Conservation (phyloP, 2,329 filamentous ascomycete genomes). For the Stromatinia cepivora region DNA sequence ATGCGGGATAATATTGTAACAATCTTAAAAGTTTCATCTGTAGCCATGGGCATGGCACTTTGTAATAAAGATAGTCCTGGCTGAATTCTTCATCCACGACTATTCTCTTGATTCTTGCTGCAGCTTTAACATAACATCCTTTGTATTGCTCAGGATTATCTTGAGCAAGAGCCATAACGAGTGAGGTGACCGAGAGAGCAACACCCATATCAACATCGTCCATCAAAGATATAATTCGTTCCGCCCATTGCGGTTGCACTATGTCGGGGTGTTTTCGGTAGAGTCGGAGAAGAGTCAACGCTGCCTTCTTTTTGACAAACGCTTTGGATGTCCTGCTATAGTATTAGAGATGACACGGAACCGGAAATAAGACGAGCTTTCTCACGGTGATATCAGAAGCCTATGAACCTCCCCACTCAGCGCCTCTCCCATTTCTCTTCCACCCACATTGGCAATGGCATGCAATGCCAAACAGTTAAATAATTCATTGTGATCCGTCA, state of each 20-base stretch:
- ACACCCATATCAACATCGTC: conserved; percentile 94
- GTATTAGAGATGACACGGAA: conserved; percentile 16
- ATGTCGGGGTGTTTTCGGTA: conserved; percentile 95
- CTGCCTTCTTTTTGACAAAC: conserved; percentile 99
- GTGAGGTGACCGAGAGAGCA: conserved; percentile 88
- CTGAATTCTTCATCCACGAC: conserved; percentile 88
- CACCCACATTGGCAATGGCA: conserved; percentile 96
- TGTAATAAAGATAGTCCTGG: conserved; percentile 95
- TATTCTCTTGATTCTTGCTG: conserved; percentile 83
- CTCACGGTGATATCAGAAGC: conserved; percentile 89
- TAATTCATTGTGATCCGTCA: conserved; percentile 92
- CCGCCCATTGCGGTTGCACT: conserved; percentile 94
- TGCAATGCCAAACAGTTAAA: conserved; percentile 97
- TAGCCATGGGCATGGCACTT: conserved; percentile 98
- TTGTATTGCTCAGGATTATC: conserved; percentile 94
- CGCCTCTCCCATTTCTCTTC: conserved; percentile 95
- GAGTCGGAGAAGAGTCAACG: conserved; percentile 84
- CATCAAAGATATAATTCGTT: conserved; percentile 98
- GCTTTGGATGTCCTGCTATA: conserved; percentile 73
- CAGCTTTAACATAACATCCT: conserved; percentile 91
- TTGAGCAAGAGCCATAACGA: conserved; percentile 92
- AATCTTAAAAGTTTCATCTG: conserved; percentile 91
- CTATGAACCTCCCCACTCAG: conserved; percentile 89
- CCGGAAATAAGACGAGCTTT: conserved; percentile 31
- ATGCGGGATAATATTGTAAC: conserved; percentile 94